phyloP scores from a whole-genome alignment of 2,329 filamentous ascomycete species.

The Sporothrix globosa region DNA sequence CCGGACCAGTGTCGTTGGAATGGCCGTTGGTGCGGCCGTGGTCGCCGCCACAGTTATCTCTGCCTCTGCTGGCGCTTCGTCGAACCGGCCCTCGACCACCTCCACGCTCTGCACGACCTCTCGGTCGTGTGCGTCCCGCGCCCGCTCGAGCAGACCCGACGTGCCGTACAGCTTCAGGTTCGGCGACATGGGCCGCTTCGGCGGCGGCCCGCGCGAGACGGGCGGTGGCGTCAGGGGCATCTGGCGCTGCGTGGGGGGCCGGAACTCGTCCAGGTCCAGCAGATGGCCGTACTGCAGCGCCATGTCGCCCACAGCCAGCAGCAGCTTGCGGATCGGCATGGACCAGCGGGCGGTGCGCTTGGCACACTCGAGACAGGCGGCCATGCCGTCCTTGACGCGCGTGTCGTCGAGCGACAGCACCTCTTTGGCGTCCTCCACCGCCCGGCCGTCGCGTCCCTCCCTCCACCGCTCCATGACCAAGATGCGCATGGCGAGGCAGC shows the following conservation, averaged over 20 bases:
- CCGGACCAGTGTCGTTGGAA: background rate
- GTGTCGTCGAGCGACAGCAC: conserved; percentile 13
- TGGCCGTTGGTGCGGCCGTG: background rate
- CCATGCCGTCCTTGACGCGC: conserved; percentile 6
- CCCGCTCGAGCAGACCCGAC: conserved; percentile 1
- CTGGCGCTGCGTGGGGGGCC: background rate
- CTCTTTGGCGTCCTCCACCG: background rate
- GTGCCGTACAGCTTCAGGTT: conserved; percentile 21
- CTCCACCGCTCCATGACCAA: conserved; percentile 12
- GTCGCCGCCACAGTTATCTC: too few relatives aligned
- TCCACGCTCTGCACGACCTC: conserved; percentile 16
- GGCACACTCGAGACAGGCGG: conserved; percentile 11
- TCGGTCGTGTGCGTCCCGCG: conserved; percentile 11
- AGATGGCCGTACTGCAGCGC: conserved; percentile 16
- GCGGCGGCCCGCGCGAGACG: background rate
- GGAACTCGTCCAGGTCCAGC: conserved; percentile 16
- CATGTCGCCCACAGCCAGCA: conserved; percentile 25
- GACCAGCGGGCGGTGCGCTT: conserved; percentile 24
- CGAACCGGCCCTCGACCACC: background rate
- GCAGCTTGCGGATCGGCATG: conserved; percentile 16
- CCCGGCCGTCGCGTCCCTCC: background rate
- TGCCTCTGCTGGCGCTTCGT: too few relatives aligned
- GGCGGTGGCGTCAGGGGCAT: background rate
- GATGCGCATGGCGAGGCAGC: conserved; percentile 17
- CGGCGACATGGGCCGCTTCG: conserved; percentile 4